Base-by-base conservation (phyloP, 495 filamentous ascomycete species). In the Aspergillus affinis region DNA sequence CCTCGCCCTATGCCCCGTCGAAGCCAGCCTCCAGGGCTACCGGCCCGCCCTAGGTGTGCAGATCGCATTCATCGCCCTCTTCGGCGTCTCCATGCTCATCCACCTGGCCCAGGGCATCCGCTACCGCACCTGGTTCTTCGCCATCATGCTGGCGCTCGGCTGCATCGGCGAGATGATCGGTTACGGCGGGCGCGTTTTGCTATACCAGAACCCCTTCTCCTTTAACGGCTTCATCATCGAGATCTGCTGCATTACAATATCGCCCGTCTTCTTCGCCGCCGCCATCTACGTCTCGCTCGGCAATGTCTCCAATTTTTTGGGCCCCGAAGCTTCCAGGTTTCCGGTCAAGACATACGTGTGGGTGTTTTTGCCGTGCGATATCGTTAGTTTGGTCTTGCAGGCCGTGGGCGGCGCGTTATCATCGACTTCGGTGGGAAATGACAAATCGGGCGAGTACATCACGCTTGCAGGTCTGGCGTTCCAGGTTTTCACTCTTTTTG, bases 191-290 rank as follows among this genome's bases (percentile, higher is more conserved):
- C 73, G 82, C 6, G 62, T 84, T 20, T 60, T 77, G 48, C 50
- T 83, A 56, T 71, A 74, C 64, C 46, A 76, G 41, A 78, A 84
- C 59, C 77, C 78, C 1, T 84, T 81, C 57, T 69, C 59, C 44
- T 81, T 79, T 63, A 19, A 27, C 7, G 78, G 66, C 1, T 84
- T 84, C 60, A 60, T 81, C 41, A 72, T 82, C n/a, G 76, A 84
- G 59, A 82, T 82, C 36, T 68, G 84, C 60, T 84, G 81, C 56
- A 73, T 88, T 23, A 83, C 79, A 10, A 73, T 82, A 32, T 82
- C 75, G 2, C 85, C 85, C 0, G 79, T 83, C 29, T 87, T 82
- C 62, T 76, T 82, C 59, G 78, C 82, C 15, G 84, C 84, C 0
- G 82, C 77, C 17, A 82, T 87, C 57, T 88, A 88, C 67, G 69